These are phyloP conservation scores for Hermanozyma aechmeae DNA, from an alignment of 805 yeast genomes.

Conservation along the genomic window DNA sequence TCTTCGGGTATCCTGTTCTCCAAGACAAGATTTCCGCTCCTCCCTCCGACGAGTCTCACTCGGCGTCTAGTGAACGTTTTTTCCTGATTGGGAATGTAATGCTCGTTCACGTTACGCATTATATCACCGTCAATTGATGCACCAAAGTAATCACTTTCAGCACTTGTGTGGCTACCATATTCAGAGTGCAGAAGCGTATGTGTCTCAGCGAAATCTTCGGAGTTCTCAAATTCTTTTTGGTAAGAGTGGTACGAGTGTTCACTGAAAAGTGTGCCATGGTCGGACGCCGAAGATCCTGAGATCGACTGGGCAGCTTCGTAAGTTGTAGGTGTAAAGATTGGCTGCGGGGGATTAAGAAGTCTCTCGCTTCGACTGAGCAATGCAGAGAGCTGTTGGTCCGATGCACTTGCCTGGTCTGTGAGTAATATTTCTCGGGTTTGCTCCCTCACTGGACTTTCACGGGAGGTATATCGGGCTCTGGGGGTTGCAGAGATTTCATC, in stretches of 20 bases:
- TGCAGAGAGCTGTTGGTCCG: constrained; percentile 15
- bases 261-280: constrained; percentile 23
- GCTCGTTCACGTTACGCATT: constrained; percentile 33
- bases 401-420: constrained; percentile 20
- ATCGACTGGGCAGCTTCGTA: constrained; percentile 47
- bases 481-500: constrained; percentile 34
- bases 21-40: constrained; percentile 74
- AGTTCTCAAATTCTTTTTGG: constrained; percentile 24
- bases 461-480: constrained; percentile 55
- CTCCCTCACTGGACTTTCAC: constrained; percentile 58
- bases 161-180: constrained; percentile 7
- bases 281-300: constrained; percentile 16
- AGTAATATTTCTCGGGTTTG: constrained; percentile 22
- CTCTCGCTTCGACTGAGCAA: constrained; percentile 36
- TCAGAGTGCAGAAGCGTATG: constrained; percentile 10
- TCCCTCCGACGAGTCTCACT: constrained; percentile 50
- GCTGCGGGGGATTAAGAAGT: constrained; percentile 54
- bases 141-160: constrained; percentile 32
- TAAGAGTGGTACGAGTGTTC: constrained; percentile 11
- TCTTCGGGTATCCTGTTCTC: constrained; percentile 95
- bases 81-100: constrained; percentile 51
- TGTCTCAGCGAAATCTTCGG: constrained; percentile 25
- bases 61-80: constrained; percentile 64
- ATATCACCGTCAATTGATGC: constrained; percentile 38
- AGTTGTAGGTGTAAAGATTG: constrained; percentile 53